Base-by-base conservation (phyloP, 2,329 filamentous ascomycete genomes). In the Tolypocladium ophioglossoides region DNA sequence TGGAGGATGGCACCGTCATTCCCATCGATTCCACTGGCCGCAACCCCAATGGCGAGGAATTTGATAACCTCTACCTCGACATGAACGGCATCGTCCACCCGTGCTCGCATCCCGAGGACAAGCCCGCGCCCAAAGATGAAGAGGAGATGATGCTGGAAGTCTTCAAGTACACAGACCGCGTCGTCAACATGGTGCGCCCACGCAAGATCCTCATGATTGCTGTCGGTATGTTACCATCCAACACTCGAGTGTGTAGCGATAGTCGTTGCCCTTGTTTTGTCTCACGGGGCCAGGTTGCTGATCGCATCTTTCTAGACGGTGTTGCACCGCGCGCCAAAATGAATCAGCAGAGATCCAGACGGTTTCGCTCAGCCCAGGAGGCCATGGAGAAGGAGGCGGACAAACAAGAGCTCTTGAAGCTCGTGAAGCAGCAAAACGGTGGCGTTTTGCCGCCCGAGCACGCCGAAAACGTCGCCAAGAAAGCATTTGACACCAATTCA, bases 41-140 rank as follows among this genome's bases (percentile, higher is more conserved):
- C 7, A 99, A 99, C 66, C 95, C 95, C 3, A 99, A 99, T 72
- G 91, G 91, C 68, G 92, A 97, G 73, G 94, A 99, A 71, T 89
- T 96, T 66, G 92, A 99, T 74, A 99, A 99, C 66, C 78, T 99
- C 7, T 99, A 99, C 67, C 82, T 99, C 59, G 94, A 99, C 66
- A 97, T 99, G 92, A 99, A 99, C 71, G 95, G 94, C 68, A 99
- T 99, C 61, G 94, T 99, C 39, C 94, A 99, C 76, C 95, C 95
- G 35, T 99, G 94, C 74, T 96, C 92, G 49, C 94, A 99, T 73
- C 94, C 94, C 0, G 94, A 99, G 70, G 92, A 97, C 66, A 84
- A 84, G 58, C 91, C 94, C 2, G 84, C 94, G 4, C 94, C 94
- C 12, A 87, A 86, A 65, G 92, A 94, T 57, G 94, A 99, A 74